These are phyloP conservation scores for Saccharomyces kudriavzevii DNA, from an alignment of 805 yeast species.

Conservation along the genomic window DNA sequence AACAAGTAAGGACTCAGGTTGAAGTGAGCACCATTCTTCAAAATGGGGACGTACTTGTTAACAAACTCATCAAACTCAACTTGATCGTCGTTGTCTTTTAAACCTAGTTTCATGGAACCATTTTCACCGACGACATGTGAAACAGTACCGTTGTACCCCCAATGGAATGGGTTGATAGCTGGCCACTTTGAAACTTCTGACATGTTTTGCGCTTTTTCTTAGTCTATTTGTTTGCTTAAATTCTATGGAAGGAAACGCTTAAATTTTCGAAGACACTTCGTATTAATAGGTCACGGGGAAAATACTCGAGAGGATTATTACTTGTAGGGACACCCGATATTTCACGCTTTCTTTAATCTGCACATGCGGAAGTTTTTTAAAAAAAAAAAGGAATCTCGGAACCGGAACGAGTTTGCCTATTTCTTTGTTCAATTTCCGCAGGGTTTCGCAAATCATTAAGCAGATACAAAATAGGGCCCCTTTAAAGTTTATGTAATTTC, in stretches of 20 bases:
- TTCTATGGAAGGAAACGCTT: background rate
- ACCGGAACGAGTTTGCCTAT: background rate
- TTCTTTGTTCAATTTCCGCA: background rate
- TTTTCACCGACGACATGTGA: constrained; percentile 18
- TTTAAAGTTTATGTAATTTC: background rate
- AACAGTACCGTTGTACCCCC: constrained; percentile 31
- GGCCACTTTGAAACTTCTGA: constrained; percentile 6
- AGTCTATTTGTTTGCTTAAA: background rate
- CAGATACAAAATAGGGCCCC: background rate
- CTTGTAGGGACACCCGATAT: background rate
- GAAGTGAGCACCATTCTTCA: constrained; percentile 41
- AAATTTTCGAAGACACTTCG: background rate
- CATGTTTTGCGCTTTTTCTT: background rate
- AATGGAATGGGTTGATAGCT: constrained; percentile 25
- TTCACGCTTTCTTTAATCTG: background rate
- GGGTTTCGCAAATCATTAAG: background rate
- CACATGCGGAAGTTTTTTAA: background rate
- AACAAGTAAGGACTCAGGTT: constrained; percentile 55
- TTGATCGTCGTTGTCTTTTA: constrained; percentile 14
- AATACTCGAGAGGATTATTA: background rate
- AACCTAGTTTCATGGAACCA: constrained; percentile 17
- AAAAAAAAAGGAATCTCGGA: background rate
- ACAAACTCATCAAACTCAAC: constrained; percentile 19
- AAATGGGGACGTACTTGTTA: constrained; percentile 35
- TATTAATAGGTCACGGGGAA: background rate